Conservation (phyloP, 2,329 filamentous ascomycete species). For the Akanthomyces dipterigenus region DNA sequence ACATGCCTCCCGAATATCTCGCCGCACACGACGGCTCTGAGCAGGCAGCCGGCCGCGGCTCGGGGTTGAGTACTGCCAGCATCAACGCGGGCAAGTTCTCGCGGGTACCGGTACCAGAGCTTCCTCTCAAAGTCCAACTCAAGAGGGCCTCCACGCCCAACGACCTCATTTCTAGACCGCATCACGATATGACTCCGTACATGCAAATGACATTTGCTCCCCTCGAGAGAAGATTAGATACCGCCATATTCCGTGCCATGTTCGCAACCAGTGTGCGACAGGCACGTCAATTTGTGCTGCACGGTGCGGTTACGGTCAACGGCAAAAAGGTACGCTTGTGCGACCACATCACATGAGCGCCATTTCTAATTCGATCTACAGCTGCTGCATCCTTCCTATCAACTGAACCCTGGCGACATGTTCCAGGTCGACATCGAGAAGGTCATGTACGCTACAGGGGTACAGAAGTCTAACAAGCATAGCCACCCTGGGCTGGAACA, state of each 20-base stretch:
- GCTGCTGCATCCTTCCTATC: slow-evolving; percentile 90
- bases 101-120: slow-evolving; percentile 19
- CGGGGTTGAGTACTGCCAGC: slow-evolving; percentile 45
- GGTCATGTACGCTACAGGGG: slow-evolving; percentile 82
- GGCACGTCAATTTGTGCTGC: slow-evolving; percentile 88
- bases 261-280: slow-evolving; percentile 92
- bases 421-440: slow-evolving; percentile 90
- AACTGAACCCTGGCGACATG: slow-evolving; percentile 94
- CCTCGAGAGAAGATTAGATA: slow-evolving; percentile 82
- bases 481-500: slow-evolving; percentile 18
- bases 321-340: slow-evolving; percentile 70
- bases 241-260: slow-evolving; percentile 86
- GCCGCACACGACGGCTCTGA: slow-evolving; percentile 76
- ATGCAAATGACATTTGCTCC: slow-evolving; percentile 96
- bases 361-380: slow-evolving; percentile 28
- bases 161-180: slow-evolving; percentile 26
- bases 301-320: slow-evolving; percentile 92
- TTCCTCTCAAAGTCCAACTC: slow-evolving; percentile 15
- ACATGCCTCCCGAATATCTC: slow-evolving; percentile 76
- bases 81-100: slow-evolving; percentile 30
- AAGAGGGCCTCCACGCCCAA: slow-evolving; percentile 27
- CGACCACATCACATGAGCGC: too few species aligned
- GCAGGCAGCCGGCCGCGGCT: slow-evolving; percentile 76
- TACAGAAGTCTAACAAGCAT: slow-evolving; percentile 47
- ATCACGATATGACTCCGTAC: slow-evolving; percentile 62